Base-by-base conservation (phyloP, 108 stramenopile species). In the Nitzschia palea region DNA sequence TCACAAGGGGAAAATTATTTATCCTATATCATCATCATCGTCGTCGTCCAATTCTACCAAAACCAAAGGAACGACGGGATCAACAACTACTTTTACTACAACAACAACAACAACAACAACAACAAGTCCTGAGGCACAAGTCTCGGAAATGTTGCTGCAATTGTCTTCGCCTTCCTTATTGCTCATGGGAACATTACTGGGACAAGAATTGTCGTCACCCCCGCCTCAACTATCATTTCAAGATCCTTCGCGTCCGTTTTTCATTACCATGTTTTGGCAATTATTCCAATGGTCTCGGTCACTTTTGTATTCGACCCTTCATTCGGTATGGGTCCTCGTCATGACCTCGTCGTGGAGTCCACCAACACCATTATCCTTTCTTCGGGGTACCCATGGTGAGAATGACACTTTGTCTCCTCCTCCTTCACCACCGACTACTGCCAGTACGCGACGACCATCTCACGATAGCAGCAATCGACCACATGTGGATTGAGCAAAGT, bases 1-100 rank as follows among this genome's bases (percentile, higher is more conserved):
- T 1, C 59, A 61, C 59, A 61, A 61, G 37, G 59, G 59, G 2
- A 61, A 37, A 42, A n/a, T 61, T 2, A 2, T 61, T 8, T 61
- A 61, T 43, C 36, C 59, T n/a, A n/a, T n/a, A 5, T 42, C 59
- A 1, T 20, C 28, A 35, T 18, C 50, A 23, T 51, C 50, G 8
- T n/a, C 50, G 12, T 8, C 9, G 4, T n/a, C 47, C 28, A 33
- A 2, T 14, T 14, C 29, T 12, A 14, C 1, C 30, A 33, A n/a
- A n/a, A n/a, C n/a, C n/a, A n/a, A n/a, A n/a, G n/a, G n/a, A n/a
- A 3, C 44, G 20, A 44, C 44, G 44, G 1, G 44, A 44, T 44
- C 20, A 20, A 20, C 17, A 1, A 44, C 44, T 44, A 1, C 20
- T 44, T 2, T 20, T 18, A 44, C 18, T 1, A 1, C 17, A 44